Evolutionary conservation across 2,329 filamentous ascomycete species (phyloP), one percentile per base, ranked within the genome.

Genomic region (Phoma sp.): DNA sequence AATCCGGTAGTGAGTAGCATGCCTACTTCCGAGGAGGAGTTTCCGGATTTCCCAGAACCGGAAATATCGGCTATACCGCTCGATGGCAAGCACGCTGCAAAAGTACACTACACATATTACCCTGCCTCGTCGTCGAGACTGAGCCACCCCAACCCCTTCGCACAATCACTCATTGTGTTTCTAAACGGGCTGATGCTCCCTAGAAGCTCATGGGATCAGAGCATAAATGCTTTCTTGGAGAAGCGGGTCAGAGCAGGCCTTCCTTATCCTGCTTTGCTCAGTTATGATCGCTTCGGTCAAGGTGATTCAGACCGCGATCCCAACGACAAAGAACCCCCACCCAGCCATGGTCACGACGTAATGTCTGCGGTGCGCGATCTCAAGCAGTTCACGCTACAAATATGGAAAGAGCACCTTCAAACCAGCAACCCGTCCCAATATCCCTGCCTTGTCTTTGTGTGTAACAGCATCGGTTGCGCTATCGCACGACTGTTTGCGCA

Each of bases 201-300:
- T 1, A 72, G 77, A 55, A 66, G 69, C 17, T 73, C 70, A 4
- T 80, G 77, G 77, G 62, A 70, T 5, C 61, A 67, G 1, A 58
- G 71, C 3, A 76, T 79, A 17, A 53, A 60, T 12, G 53, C 53
- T 13, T 74, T 76, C 27, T 43, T 71, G 3, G 58, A 70, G 24
- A 70, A 71, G 39, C 50, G 71, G 35, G 60, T 69, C 10, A 51
- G 40, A 32, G 35, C 60, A 38, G 53, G 64, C 6, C 51, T 69
- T 2, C 61, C 68, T 9, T 73, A 74, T 44, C 80, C 80, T 1
- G 73, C 74, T 13, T 67, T 85, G 17, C 73, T 86, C 3, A 80
- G 79, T 39, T 86, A 86, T 58, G 84, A 86, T 68, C 82, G 84
- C 37, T 85, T 80, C 60, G 84, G 84, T 8, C 84, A 86, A 67